These are phyloP conservation scores for Yarrowia sp. DNA, from an alignment of 805 yeast species.

Conservation along the genomic window DNA sequence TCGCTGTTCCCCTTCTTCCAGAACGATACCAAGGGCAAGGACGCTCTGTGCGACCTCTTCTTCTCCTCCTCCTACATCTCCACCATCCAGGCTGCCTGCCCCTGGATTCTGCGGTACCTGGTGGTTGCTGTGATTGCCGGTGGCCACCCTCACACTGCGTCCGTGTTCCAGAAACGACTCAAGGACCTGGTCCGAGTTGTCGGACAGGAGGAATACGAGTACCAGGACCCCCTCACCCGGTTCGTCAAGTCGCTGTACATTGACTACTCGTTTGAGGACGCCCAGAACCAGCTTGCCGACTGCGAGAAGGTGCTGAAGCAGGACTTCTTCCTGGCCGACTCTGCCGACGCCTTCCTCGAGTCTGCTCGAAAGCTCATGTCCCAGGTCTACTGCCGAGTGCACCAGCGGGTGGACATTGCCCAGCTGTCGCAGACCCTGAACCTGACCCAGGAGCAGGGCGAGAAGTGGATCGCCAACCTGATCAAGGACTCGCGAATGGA, in stretches of 20 bases:
- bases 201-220: slow-evolving; percentile 68
- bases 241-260: slow-evolving; percentile 63
- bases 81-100: slow-evolving; percentile 73
- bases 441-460: slow-evolving; percentile 57
- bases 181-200: slow-evolving; percentile 65
- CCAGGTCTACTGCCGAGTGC: slow-evolving; percentile 63
- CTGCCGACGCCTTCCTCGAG: slow-evolving; percentile 54
- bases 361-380: slow-evolving; percentile 60
- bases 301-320: slow-evolving; percentile 58
- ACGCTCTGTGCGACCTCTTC: slow-evolving; percentile 62
- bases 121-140: slow-evolving; percentile 61
- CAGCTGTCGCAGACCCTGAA: slow-evolving; percentile 57
- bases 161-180: slow-evolving; percentile 59
- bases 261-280: slow-evolving; percentile 64
- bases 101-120: slow-evolving; percentile 72
- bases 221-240: slow-evolving; percentile 66
- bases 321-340: slow-evolving; percentile 63
- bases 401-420: slow-evolving; percentile 57
- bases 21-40: slow-evolving; percentile 59
- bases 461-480: slow-evolving; percentile 59
- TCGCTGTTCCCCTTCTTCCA: slow-evolving; percentile 66
- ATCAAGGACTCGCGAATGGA: slow-evolving; percentile 60
- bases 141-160: slow-evolving; percentile 48
- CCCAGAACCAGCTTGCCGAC: slow-evolving; percentile 57
- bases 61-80: slow-evolving; percentile 66